Base-by-base conservation (phyloP, 2,329 filamentous ascomycete species). In the Lachnellula arida region DNA sequence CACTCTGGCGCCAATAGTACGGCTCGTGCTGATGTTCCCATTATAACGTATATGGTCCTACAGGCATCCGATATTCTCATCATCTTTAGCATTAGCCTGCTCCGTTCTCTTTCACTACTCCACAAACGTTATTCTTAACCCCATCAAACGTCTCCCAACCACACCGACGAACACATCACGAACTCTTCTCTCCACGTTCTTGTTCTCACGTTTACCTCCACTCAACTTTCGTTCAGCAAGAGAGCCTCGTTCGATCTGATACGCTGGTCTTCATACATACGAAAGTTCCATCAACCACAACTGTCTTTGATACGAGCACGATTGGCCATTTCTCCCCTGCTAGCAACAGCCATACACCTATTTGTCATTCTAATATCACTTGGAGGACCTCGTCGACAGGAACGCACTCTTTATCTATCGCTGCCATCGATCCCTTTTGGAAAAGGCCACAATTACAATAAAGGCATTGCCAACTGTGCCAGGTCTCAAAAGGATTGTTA, bases 11-110 rank as follows among this genome's bases (percentile, higher is more conserved):
- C 37, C 40, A 40, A 42, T 43, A 39, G 43, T 46, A 37, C 37
- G 37, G 43, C 28, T 40, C 53, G 32, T 50, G 49, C 25, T 25
- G 39, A 55, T 44, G 28, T 32, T 19, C 40, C 40, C 35, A 52
- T 56, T 46, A 49, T 49, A 46, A 28, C 32, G 39, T 57, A 57
- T 57, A 57, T 54, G 46, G 55, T 57, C 51, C 51, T 43, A 42
- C 51, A 37, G 47, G 42, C 51, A 32, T 57, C 55, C 47, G 49
- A 56, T 56, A 46, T 56, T 51, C 39, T 25, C 44, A 40, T 44
- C 49, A n/a, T n/a, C 17, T 17, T 7, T 19, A 42, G 39, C 19
- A 23, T 22, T 19, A 23, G n/a, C 42, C 8, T 19, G 6, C 19
- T 44, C 42, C 2, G 42, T n/a, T 19, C 17, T 17, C 28, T 9